These are phyloP conservation scores for Spizellomyces punctatus DNA, from an alignment of 192 early-diverging fungal species.

Conservation along the genomic window DNA sequence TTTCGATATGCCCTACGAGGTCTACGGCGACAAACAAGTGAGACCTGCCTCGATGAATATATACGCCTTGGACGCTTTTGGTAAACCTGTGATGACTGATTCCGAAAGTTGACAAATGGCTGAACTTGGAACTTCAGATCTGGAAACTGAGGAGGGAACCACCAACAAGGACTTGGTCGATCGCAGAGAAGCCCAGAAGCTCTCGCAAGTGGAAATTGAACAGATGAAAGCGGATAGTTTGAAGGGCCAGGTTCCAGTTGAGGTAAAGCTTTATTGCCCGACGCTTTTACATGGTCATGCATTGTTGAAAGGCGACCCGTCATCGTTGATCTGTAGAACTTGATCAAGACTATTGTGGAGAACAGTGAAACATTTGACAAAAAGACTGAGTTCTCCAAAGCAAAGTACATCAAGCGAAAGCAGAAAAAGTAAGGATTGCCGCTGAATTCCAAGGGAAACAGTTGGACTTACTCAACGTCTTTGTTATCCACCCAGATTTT, in stretches of 20 bases:
- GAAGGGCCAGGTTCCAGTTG: slow-evolving; percentile 43
- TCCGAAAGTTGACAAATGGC: background rate
- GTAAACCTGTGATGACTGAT: slow-evolving; percentile 51
- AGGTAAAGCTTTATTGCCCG: too few relatives aligned
- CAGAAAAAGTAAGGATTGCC: slow-evolving; percentile 41
- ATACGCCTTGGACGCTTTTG: slow-evolving; percentile 80
- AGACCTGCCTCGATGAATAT: slow-evolving; percentile 1
- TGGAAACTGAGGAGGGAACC: slow-evolving; percentile 67
- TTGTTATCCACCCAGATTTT: slow-evolving; percentile 45
- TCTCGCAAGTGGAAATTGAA: slow-evolving; percentile 83
- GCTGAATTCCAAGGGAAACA: too few relatives aligned
- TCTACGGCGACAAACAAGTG: slow-evolving; percentile 52
- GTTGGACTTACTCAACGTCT: too few relatives aligned
- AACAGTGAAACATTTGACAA: slow-evolving; percentile 84
- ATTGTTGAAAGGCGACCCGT: too few relatives aligned
- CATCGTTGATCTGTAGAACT: slow-evolving; percentile 43
- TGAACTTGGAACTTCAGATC: slow-evolving; percentile 49
- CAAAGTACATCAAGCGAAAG: slow-evolving; percentile 87
- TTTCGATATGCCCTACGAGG: slow-evolving; percentile 84
- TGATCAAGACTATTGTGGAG: slow-evolving; percentile 80
- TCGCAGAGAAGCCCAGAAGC: slow-evolving; percentile 71
- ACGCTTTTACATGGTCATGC: too few relatives aligned
- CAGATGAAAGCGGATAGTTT: slow-evolving; percentile 73
- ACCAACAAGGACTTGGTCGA: slow-evolving; percentile 86
- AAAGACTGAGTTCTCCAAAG: slow-evolving; percentile 95